These are phyloP conservation scores for Pyrus hybrid DNA, from an alignment of 331 rosid species.

Conservation along the genomic window DNA sequence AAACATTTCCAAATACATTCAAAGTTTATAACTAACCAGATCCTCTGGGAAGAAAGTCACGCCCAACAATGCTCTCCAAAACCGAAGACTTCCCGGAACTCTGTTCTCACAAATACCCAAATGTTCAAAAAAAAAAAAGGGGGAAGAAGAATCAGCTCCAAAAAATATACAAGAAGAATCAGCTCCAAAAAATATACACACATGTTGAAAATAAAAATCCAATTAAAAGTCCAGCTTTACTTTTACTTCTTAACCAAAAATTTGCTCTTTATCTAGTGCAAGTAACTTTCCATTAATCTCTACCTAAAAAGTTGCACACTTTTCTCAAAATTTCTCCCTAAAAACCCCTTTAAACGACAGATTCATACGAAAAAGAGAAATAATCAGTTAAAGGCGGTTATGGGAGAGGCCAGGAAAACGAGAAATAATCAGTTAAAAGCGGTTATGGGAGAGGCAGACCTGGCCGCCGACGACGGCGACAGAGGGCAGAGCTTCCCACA, in stretches of 20 bases:
- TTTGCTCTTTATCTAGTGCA: not conserved
- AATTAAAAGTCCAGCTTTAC: no score
- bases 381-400: no score
- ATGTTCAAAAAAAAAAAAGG: not conserved
- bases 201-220: not conserved
- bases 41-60: conserved; percentile 94
- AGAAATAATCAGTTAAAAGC: not conserved
- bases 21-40: conserved; percentile 43
- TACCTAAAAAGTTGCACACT: not conserved
- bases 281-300: not conserved
- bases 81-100: conserved; percentile 96
- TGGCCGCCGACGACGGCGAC: conserved; percentile 96
- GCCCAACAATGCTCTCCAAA: conserved; percentile 84
- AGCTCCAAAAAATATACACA: not conserved
- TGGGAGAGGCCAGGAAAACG: no score
- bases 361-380: not conserved
- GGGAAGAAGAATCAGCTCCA: no score
- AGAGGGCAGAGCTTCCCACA: conserved; percentile 89
- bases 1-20: not conserved
- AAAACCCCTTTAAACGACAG: not conserved
- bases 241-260: not conserved
- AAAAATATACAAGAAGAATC: not conserved
- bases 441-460: conserved; percentile 22
- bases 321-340: not conserved
- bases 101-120: conserved; percentile 28